Conservation (phyloP, 2,329 filamentous ascomycete genomes). For the Achaetomium macrosporum region DNA sequence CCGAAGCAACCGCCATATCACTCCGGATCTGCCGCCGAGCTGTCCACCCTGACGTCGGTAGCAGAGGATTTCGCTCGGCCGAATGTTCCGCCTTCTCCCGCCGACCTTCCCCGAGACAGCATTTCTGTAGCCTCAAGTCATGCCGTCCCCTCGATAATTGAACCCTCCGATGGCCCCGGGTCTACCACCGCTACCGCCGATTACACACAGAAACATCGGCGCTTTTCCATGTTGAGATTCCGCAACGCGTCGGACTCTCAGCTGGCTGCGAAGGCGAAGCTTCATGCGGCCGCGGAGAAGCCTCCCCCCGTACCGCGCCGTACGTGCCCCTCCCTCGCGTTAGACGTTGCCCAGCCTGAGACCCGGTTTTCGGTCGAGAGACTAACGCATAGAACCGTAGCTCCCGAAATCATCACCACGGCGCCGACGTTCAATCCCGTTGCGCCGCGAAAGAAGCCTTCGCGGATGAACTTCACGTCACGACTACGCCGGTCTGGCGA, state of each 20-base stretch:
- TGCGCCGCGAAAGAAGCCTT: slow-evolving; percentile 47
- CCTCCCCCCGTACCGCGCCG: slow-evolving; percentile 54
- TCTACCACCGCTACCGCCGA: slow-evolving; percentile 51
- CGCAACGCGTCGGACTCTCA: slow-evolving; percentile 93
- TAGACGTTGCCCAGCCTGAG: not conserved
- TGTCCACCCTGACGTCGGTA: slow-evolving; percentile 22
- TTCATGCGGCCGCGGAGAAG: slow-evolving; percentile 51
- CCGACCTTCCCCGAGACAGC: slow-evolving; percentile 28
- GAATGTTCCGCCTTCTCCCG: slow-evolving; percentile 28
- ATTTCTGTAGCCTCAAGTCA: slow-evolving; percentile 25
- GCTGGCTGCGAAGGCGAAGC: slow-evolving; percentile 67
- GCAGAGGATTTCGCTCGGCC: slow-evolving; percentile 20
- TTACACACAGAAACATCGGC: slow-evolving; percentile 50
- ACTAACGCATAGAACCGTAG: slow-evolving; percentile 34
- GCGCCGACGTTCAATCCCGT: slow-evolving; percentile 68
- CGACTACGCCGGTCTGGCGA: slow-evolving; percentile 50
- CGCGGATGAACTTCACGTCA: slow-evolving; percentile 48
- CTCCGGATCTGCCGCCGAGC: slow-evolving; percentile 24
- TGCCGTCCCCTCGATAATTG: slow-evolving; percentile 22
- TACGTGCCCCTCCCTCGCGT: slow-evolving; percentile 33
- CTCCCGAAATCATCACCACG: slow-evolving; percentile 80
- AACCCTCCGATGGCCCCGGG: slow-evolving; percentile 33
- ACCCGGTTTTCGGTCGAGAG: slow-evolving; percentile 18
- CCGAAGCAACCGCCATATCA: slow-evolving; percentile 23
- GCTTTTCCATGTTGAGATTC: slow-evolving; percentile 71